These are phyloP conservation scores for Populus simonii DNA, from an alignment of 345 rosid genomes.

Conservation along the genomic window DNA sequence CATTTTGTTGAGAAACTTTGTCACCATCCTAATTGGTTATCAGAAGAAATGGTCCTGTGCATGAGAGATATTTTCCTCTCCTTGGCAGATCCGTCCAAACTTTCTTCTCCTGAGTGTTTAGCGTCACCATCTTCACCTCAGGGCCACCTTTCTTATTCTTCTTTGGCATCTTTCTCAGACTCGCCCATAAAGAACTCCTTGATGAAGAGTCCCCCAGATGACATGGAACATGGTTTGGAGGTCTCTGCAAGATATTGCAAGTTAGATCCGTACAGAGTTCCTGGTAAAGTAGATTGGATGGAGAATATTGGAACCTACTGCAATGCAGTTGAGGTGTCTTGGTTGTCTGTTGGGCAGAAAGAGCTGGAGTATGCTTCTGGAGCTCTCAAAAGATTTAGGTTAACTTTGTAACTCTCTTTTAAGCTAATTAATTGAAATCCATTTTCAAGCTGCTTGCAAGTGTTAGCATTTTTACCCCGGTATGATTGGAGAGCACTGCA, in stretches of 20 bases:
- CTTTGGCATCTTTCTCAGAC: conserved; percentile 67
- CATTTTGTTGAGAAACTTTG: conserved; percentile 51
- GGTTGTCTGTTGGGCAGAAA: conserved; percentile 96
- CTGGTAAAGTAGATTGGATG: conserved; percentile 83
- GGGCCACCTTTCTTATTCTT: conserved; percentile 75
- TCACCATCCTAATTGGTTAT: conserved; percentile 74
- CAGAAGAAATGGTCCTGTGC: conserved; percentile 88
- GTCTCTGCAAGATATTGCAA: conserved; percentile 55
- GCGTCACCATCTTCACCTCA: conserved; percentile 70
- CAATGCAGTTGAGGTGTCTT: conserved; percentile 72
- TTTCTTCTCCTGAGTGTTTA: conserved; percentile 45
- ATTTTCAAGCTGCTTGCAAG: not conserved
- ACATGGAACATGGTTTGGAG: conserved; percentile 45
- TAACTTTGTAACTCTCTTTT: conserved; percentile 3
- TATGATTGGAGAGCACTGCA: not conserved
- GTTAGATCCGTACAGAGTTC: conserved; percentile 77
- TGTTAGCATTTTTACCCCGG: not conserved
- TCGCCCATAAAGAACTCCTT: conserved; percentile 46
- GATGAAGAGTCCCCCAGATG: conserved; percentile 68
- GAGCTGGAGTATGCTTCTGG: conserved; percentile 92
- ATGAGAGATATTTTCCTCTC: conserved; percentile 88
- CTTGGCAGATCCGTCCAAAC: conserved; percentile 68
- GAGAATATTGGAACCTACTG: conserved; percentile 66
- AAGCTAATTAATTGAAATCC: not conserved
- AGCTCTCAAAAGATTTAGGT: conserved; percentile 88